A percentile compares a stretch with the other conserved stretches of the same genome.
Evolutionary conservation across 1,139 yeast genomes (phyloP).

Genomic region (Taphrina pruni): DNA sequence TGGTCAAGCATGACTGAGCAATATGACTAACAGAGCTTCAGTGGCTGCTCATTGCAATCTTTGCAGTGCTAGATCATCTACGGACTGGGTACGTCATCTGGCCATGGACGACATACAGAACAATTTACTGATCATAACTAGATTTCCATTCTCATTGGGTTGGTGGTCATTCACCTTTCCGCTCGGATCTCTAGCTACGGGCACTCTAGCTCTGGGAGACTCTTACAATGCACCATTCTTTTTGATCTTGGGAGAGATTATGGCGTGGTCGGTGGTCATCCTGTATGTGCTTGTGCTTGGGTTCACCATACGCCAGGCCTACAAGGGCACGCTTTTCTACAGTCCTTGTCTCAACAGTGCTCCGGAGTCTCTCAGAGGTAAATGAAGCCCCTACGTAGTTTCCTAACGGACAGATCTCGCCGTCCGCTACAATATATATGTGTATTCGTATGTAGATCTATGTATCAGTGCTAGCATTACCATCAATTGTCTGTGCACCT

Average conservation of each 20-base stretch:
- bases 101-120: neutral
- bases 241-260: slow-evolving; percentile 30
- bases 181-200: slow-evolving; percentile 29
- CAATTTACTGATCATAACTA: neutral
- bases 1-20: neutral
- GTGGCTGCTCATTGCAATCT: slow-evolving; percentile 38
- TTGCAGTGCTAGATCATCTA: slow-evolving; percentile 37
- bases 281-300: slow-evolving; percentile 29
- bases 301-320: slow-evolving; percentile 32
- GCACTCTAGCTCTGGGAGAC: slow-evolving; percentile 31
- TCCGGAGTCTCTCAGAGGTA: slow-evolving; percentile 25
- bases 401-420: neutral
- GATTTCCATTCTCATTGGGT: slow-evolving; percentile 38
- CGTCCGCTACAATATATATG: neutral
- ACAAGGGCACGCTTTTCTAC: slow-evolving; percentile 32
- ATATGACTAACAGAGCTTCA: neutral
- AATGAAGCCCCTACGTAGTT: neutral
- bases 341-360: slow-evolving; percentile 36
- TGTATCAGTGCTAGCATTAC: no score
- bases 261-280: slow-evolving; percentile 35
- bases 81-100: slow-evolving; percentile 19
- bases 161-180: slow-evolving; percentile 41
- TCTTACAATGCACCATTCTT: slow-evolving; percentile 28
- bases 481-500: no score
- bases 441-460: neutral